Conservation (phyloP, 1,284 basidiomycete species). For the Neolentinus lepideus region DNA sequence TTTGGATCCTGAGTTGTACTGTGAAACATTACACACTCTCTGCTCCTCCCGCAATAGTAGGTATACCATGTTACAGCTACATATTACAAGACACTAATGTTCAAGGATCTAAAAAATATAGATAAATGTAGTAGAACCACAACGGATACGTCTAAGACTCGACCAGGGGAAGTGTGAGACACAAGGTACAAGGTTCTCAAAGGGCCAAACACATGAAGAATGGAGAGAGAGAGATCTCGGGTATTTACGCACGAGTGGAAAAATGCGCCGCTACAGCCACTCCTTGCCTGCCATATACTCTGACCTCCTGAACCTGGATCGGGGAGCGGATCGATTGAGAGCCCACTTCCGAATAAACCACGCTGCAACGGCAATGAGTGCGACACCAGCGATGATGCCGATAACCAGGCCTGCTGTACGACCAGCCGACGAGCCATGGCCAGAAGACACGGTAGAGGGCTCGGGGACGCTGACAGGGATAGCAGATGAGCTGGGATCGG, state of each 20-base stretch:
- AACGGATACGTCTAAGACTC: neutral
- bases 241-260: neutral
- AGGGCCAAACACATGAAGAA: neutral
- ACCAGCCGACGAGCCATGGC: slow-evolving; percentile 25
- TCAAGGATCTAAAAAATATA: neutral
- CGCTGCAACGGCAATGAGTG: slow-evolving; percentile 29
- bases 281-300: neutral
- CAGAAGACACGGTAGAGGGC: slow-evolving; percentile 13
- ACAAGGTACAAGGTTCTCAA: neutral
- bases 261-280: neutral
- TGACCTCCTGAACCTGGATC: neutral
- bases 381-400: slow-evolving; percentile 43
- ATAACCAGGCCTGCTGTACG: slow-evolving; percentile 44
- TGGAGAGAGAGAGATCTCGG: neutral
- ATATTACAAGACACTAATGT: neutral
- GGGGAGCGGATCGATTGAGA: slow-evolving; percentile 9
- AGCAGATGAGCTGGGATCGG: slow-evolving; percentile 19
- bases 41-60: neutral
- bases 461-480: slow-evolving; percentile 12
- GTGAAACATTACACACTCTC: neutral
- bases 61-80: neutral
- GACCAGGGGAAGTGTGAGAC: neutral
- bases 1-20: neutral
- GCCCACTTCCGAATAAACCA: slow-evolving; percentile 48
- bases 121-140: neutral